Base-by-base conservation (phyloP, 306 rosid species). In the Prunus padus region DNA sequence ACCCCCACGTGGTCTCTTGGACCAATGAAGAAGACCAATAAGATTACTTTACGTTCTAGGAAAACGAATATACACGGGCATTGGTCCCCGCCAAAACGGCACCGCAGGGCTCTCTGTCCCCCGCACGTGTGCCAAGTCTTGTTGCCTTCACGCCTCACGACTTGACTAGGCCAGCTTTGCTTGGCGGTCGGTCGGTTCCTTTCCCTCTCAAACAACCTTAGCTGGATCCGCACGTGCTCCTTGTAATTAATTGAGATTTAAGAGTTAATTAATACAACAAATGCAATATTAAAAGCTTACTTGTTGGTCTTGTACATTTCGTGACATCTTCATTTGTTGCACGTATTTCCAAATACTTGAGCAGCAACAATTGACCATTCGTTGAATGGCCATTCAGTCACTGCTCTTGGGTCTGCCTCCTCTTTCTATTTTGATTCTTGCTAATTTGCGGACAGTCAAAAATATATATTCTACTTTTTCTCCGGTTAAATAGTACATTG, bases 41-140 rank as follows among this genome's bases (percentile, higher is more conserved):
- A 37, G 75, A 50, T 11, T 2, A 12, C 12, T 4, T 11, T 26
- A 60, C 33, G 26, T 78, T 51, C 74, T 52, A 2, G 67, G 75
- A 64, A 74, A 75, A 42, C 2, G 25, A 74, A 37, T 12, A 26
- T 8, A 23, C 72, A 72, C 71, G 67, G 46, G 16, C 47, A 23
- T 75, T 81, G 90, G 88, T 81, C 72, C 88, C 87, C 66, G 74
- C 65, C 2, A 5, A 18, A 68, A 25, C 19, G 55, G 66, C 61
- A 65, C 33, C 33, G 44, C 86, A 67, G 78, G 64, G 63, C 30
- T 23, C 22, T 50, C 22, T 77, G 64, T 7, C 75, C 62, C 46
- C 67, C 72, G 81, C 89, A 86, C 90, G 92, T 87, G 90, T 65
- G 84, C 79, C 55, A 52, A 75, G 65, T 20, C 51, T 30, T 45